Evolutionary conservation across 2,329 filamentous ascomycete species (phyloP), one percentile per base, ranked within the genome.

Genomic region (Aspergillus sp.): DNA sequence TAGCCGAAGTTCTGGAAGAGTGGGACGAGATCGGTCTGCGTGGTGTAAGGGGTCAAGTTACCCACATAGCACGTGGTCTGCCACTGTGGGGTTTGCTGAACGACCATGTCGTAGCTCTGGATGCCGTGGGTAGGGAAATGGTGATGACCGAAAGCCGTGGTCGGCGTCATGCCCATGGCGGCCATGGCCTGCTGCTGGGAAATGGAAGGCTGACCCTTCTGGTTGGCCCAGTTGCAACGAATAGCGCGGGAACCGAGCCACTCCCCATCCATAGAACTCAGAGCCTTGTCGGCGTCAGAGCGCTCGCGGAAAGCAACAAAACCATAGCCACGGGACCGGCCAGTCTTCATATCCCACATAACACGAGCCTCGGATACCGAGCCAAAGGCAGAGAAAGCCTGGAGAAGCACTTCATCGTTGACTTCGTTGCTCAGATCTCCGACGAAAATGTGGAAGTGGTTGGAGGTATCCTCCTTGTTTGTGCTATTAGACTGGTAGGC

Each of bases 341-440:
- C 95, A 38, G 95, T 99, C 85, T 99, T 99, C 95, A 99, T 99
- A 78, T 99, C 95, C 95, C 95, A 99, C 95, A 99, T 99, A 66
- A 99, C 95, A 71, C 95, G 92, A 62, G 95, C 95, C 79, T 99
- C 95, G 2, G 95, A 99, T 52, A 99, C 93, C 12, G 89, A 91
- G 43, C 95, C 95, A 76, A 98, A 99, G 48, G 92, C 92, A 51
- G 92, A 96, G 79, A 99, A 99, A 12, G 95, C 95, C 78, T 97
- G 93, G 15, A 90, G 83, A 21, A 99, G 85, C 55, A 97, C 87
- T 73, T 99, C 95, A 70, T 99, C 95, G 71, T 99, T 99, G 76
- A 99, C 95, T 78, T 99, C 95, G 73, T 99, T 99, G 70, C 93
- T 97, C 59, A 99, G 81, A 75, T 99, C 95, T 63, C 95, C 95